Evolutionary conservation across 2,329 filamentous ascomycete species (phyloP).

Genomic region (Colletotrichum liaoningense): DNA sequence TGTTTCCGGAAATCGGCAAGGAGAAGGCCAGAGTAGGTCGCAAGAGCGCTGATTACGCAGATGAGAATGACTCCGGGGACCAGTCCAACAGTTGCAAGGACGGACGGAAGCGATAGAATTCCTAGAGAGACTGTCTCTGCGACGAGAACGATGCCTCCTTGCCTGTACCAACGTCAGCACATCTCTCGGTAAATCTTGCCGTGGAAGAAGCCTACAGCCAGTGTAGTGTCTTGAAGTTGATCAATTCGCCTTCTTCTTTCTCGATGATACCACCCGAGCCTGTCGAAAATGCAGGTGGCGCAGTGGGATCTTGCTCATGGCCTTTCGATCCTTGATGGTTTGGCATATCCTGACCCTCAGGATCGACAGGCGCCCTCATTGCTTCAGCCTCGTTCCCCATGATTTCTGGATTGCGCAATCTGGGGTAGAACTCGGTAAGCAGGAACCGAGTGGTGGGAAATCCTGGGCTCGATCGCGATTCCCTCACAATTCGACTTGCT

Average conservation of each 20-base stretch:
- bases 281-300: not conserved
- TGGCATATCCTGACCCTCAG: conserved; percentile 1
- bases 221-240: conserved; percentile 50
- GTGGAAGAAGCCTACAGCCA: conserved; percentile 47
- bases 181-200: accelerated
- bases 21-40: conserved; percentile 69
- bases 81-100: conserved; percentile 78
- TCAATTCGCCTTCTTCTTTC: conserved; percentile 36
- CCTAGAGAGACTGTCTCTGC: conserved; percentile 58
- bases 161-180: conserved; percentile 43
- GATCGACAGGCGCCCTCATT: conserved; percentile 1
- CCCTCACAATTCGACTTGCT: not conserved
- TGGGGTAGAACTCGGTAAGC: not conserved
- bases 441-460: not conserved
- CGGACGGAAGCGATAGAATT: conserved; percentile 79
- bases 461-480: not conserved
- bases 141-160: conserved; percentile 57
- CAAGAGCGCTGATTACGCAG: conserved; percentile 73
- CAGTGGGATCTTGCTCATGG: not conserved
- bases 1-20: conserved; percentile 77
- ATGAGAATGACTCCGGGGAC: conserved; percentile 79
- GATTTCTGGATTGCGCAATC: not conserved
- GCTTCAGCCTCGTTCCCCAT: conserved; percentile 30
- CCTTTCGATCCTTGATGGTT: not conserved
- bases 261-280: conserved; percentile 4